A percentile compares a stretch with the other conserved stretches of the same genome.
Evolutionary conservation across 257 asterid genomes (phyloP).

Genomic region (Prunella vulgaris): DNA sequence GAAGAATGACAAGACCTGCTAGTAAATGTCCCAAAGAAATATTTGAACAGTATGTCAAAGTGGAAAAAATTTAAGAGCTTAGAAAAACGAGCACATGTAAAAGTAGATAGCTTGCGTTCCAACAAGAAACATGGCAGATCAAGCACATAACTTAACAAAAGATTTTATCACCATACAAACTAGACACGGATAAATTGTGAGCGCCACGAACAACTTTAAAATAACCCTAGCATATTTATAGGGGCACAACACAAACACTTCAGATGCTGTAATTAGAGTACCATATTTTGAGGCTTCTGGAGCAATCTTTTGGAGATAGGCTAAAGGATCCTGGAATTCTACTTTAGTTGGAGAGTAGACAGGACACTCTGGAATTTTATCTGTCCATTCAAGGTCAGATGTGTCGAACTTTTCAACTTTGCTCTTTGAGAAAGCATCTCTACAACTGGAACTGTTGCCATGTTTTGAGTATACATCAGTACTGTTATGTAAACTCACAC

Average conservation of each 20-base stretch:
- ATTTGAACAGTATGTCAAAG: neutral
- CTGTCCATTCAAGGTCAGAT: constrained; percentile 77
- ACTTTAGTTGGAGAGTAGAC: constrained; percentile 71
- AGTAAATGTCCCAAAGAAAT: neutral
- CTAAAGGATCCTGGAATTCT: constrained; percentile 92
- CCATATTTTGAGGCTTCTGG: constrained; percentile 98
- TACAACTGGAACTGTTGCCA: constrained; percentile 43
- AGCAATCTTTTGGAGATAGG: constrained; percentile 84
- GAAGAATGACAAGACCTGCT: neutral
- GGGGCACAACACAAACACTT: too few species aligned
- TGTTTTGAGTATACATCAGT: constrained; percentile 32
- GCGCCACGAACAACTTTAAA: neutral
- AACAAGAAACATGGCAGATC: neutral
- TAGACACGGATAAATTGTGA: neutral
- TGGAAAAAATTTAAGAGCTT: neutral
- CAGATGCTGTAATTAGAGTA: constrained; percentile 22
- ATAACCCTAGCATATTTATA: neutral
- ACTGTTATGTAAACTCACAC: constrained; percentile 51
- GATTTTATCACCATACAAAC: neutral
- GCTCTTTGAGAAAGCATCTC: constrained; percentile 55
- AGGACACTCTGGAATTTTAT: constrained; percentile 82
- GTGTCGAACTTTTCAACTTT: constrained; percentile 69
- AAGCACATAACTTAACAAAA: neutral
- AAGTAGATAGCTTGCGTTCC: neutral
- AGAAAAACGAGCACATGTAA: neutral